Conservation (phyloP, 2,329 filamentous ascomycete species). For the Cadophora sp. region DNA sequence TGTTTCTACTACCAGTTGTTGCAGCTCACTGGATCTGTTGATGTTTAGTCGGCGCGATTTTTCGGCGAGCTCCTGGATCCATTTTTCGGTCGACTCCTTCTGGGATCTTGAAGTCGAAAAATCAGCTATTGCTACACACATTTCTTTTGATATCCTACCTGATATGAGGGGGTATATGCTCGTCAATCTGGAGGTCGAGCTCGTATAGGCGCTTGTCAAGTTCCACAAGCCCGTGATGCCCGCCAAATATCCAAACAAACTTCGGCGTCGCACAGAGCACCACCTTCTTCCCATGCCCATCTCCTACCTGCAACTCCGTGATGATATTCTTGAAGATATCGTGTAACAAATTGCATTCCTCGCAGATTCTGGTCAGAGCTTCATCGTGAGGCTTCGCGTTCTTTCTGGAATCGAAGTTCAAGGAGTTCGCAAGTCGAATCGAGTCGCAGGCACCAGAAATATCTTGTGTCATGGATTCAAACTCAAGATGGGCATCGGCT, state of each 20-base stretch:
- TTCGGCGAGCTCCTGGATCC: conserved; percentile 3
- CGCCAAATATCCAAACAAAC: not conserved
- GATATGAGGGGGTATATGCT: not conserved
- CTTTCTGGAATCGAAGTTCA: not conserved
- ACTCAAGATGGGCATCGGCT: too few relatives aligned
- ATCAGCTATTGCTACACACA: not conserved
- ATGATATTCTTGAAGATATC: not conserved
- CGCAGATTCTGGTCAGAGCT: not conserved
- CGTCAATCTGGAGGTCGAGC: not conserved
- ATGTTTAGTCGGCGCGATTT: not conserved
- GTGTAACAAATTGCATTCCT: not conserved
- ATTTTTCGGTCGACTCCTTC: not conserved
- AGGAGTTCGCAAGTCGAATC: not conserved
- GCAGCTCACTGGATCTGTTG: not conserved
- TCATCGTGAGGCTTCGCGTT: not conserved
- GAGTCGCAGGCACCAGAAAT: not conserved
- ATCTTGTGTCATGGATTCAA: not conserved
- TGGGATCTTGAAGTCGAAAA: not conserved
- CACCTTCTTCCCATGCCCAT: not conserved
- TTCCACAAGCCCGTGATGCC: not conserved
- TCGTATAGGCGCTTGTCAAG: not conserved
- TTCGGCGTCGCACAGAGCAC: not conserved
- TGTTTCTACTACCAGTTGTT: not conserved
- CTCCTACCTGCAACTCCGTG: not conserved
- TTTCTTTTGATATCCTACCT: not conserved